Evolutionary conservation across 202 grass and related monocot genomes (phyloP).

Genomic region (Schoenoplectus tabernaemontani): DNA sequence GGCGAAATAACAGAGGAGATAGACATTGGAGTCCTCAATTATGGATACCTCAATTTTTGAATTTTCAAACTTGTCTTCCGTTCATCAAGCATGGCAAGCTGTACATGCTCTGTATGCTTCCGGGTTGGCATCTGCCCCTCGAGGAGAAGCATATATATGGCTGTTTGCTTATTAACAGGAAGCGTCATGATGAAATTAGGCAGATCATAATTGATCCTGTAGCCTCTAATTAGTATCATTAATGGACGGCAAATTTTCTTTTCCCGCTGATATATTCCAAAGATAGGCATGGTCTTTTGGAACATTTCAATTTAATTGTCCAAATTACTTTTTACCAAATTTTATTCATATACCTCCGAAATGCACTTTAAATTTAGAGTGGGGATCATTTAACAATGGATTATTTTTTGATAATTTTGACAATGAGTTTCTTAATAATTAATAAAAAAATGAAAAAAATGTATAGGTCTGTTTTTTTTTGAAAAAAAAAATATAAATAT

Average conservation of each 20-base stretch:
- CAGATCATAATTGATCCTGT: neutral
- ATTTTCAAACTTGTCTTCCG: neutral
- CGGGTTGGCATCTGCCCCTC: neutral
- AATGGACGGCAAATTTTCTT: neutral
- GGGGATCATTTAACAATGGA: too few relatives aligned
- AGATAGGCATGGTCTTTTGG: neutral
- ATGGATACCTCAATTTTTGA: too few relatives aligned
- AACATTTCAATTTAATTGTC: neutral
- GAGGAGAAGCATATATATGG: neutral
- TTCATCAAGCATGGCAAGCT: neutral
- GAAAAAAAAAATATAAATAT: too few relatives aligned
- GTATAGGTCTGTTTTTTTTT: too few relatives aligned
- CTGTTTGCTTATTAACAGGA: neutral
- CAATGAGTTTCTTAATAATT: too few relatives aligned
- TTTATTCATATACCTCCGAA: too few relatives aligned
- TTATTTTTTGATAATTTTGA: too few relatives aligned
- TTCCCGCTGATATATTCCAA: neutral
- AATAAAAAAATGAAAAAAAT: too few relatives aligned
- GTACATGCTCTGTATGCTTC: neutral
- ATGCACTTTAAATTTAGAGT: too few relatives aligned
- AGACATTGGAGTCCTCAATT: too few relatives aligned
- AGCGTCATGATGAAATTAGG: neutral
- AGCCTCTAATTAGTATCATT: neutral
- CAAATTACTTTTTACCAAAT: neutral
- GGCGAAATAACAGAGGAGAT: too few relatives aligned